Percentiles rank a stretch among this genome's conserved stretches.
Evolutionary conservation across 2,329 filamentous ascomycete species (phyloP).

Genomic region (Leptographium procerum): DNA sequence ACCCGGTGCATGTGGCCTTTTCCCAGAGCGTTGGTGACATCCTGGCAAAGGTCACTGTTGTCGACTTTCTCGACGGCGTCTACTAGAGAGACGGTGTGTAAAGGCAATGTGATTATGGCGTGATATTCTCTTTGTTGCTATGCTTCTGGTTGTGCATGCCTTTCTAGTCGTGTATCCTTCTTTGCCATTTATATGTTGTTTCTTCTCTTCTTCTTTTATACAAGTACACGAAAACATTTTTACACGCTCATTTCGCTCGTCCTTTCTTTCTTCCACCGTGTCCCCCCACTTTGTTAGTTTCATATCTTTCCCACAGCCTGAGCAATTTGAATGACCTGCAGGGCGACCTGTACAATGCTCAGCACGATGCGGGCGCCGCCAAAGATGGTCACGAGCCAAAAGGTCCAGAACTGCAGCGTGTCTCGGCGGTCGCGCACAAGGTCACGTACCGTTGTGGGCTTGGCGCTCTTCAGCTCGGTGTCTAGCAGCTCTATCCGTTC

Average conservation of each 20-base stretch:
- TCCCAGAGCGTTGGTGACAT: not conserved
- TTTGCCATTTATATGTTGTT: not conserved
- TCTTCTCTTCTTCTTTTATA: not conserved
- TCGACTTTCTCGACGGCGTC: constrained; percentile 5
- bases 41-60: constrained; percentile 1
- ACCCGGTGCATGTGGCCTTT: constrained; percentile 53
- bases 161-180: not conserved
- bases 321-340: not conserved
- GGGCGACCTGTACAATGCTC: not conserved
- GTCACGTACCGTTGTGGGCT: not conserved
- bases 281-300: not conserved
- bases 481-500: not conserved
- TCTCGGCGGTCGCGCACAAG: not conserved
- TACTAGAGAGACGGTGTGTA: constrained; percentile 8
- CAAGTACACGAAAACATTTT: not conserved
- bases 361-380: not conserved
- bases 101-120: not conserved
- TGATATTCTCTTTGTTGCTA: not conserved
- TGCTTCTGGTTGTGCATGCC: not conserved
- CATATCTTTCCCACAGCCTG: not conserved
- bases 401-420: not conserved
- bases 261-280: not conserved
- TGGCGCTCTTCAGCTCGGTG: not conserved
- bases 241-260: not conserved
- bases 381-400: not conserved